Base-by-base conservation (phyloP, 352 stramenopile genomes). In the Thalassiosira mediterranea region DNA sequence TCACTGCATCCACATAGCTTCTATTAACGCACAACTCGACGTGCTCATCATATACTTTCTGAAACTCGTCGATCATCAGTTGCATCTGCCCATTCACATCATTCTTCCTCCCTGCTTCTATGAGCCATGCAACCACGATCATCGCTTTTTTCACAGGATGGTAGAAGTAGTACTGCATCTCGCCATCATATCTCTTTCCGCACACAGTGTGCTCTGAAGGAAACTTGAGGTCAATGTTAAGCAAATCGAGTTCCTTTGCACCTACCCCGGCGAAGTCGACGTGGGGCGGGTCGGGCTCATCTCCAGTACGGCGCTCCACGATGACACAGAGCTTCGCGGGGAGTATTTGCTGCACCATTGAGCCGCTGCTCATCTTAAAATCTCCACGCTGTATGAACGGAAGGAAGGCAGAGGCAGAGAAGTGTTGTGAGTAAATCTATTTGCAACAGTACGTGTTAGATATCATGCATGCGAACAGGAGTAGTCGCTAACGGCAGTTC, bases 181-280 rank as follows among this genome's bases (percentile, higher is more conserved):
- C 87, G 7, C 63, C 87, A 66, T 89, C 87, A 68, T 82, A 92
- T 19, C 23, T 31, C 46, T 79, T 44, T 4, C 82, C 82, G 60
- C 81, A 80, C 21, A 92, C 78, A 1, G 53, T 72, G 49, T 92
- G 87, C 51, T 92, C 87, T 0, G 72, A 61, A 21, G 83, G 83
- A 28, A 92, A 73, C 48, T 92, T 92, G 58, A 92, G 85, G 76
- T 92, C 86, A 37, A 89, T 75, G 60, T 92, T 83, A 17, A 86
- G 52, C 34, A 82, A 46, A 58, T 82, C 66, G 17, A 78, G 56
- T 4, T 42, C 44, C 17, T 47, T 46, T n/a, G 13, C 1, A n/a
- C 65, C 63, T 13, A 48, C 40, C 15, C 10, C n/a, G 1, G 78
- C 71, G 65, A 90, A 90, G 56, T 88, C 81, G 13, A 74, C 71